Conservation (phyloP, 1,284 basidiomycete species). For the Entoloma clypeatum region DNA sequence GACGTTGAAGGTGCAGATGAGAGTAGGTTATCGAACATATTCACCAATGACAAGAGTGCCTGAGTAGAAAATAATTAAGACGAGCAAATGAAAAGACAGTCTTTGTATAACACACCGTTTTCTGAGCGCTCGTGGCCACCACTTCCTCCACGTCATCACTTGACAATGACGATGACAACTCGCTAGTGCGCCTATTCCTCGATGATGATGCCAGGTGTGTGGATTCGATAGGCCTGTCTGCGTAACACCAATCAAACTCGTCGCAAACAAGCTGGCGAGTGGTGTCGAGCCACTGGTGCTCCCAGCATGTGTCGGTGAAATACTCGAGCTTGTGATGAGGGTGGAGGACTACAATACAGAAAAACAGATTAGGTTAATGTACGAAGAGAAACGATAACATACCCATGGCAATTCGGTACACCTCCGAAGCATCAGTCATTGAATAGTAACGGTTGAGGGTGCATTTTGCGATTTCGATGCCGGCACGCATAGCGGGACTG, state of each 20-base stretch:
- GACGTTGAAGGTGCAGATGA: not conserved
- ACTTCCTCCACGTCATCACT: conserved; percentile 6
- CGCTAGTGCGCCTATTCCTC: no score
- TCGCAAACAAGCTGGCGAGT: conserved; percentile 14
- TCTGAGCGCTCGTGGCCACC: no score
- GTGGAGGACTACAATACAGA: conserved; percentile 7
- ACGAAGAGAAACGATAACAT: not conserved
- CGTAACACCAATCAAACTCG: conserved; percentile 11
- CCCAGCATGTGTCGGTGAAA: conserved; percentile 18
- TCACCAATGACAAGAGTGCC: no score
- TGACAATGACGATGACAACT: not conserved
- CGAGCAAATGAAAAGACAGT: no score
- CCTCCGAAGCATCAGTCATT: conserved; percentile 7
- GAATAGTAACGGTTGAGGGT: conserved; percentile 5
- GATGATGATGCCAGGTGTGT: conserved; percentile 1
- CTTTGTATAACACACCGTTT: no score
- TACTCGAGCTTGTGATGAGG: conserved; percentile 23
- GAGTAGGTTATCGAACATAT: conserved; percentile 2
- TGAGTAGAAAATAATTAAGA: no score
- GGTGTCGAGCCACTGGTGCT: conserved; percentile 20
- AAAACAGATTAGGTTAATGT: not conserved
- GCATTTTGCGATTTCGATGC: not conserved
- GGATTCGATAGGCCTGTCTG: no score
- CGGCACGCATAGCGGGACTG: not conserved
- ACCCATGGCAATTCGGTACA: conserved; percentile 14